Base-by-base conservation (phyloP, 345 rosid species). In the Lepidium africanum region DNA sequence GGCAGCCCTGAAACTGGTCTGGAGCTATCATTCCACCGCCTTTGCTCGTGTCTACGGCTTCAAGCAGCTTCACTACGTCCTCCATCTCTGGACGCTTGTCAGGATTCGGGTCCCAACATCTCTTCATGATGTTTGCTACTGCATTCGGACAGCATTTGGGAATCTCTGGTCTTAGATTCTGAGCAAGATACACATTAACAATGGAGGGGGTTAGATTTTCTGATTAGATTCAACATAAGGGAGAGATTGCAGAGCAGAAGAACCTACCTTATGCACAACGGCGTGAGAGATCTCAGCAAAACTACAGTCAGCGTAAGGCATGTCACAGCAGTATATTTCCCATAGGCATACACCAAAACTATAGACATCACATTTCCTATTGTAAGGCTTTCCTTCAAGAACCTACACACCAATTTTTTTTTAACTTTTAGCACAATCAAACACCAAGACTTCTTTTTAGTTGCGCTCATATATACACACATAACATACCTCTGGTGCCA, bases 21-120 rank as follows among this genome's bases (percentile, higher is more conserved):
- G 87, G 93, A 6, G 96, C 86, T 62, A 87, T 89, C 96, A 89
- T 89, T 67, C 96, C 96, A 59, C 96, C 96, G 39, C 96, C 96
- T 79, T 81, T 89, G 85, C 86, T 87, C 36, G 89, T 87, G 74
- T 89, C 87, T 23, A 89, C 81, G 0, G 81, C 86, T 74, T 89
- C 89, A 19, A 89, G 79, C 67, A 85, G 66, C 58, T 64, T 82
- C 79, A 84, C 96, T 13, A 87, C 96, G 65, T 87, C 87, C 5
- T 81, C 86, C 96, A 89, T 89, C 63, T 87, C 89, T 17, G 86
- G 96, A 12, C 96, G 89, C 72, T 59, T 87, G 51, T 85, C 87
- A 0, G 84, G 80, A 66, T 81, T 77, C 50, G 81, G 85, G 67
- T 89, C 93, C 96, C 96, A 89, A 65, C 96, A 89, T 80, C 81